Percentiles rank a stretch among this genome's conserved stretches.
Evolutionary conservation across 106 monocot genomes (phyloP).

Genomic region (Allium cepa): DNA sequence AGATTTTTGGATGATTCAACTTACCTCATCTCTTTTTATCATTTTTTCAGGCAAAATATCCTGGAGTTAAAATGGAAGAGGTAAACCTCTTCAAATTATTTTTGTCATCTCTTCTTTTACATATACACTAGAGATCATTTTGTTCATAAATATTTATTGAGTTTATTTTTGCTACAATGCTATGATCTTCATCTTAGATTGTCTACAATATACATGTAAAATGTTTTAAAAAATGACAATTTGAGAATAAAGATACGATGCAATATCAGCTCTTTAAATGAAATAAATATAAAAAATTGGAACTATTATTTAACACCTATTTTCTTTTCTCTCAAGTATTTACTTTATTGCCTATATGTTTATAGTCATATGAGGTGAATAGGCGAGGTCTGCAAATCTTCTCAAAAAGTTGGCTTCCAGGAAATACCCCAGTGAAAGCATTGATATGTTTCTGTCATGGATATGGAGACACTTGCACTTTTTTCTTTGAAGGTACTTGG

Average conservation of each 20-base stretch:
- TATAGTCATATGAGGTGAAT: conserved; percentile 67
- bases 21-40: not conserved
- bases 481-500: conserved; percentile 85
- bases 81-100: conserved; percentile 14
- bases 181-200: too few relatives aligned
- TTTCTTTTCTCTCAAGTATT: conserved; percentile 5
- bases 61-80: conserved; percentile 38
- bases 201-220: too few relatives aligned
- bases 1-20: conserved; percentile 5
- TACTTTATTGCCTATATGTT: conserved; percentile 14
- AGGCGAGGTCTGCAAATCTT: conserved; percentile 81
- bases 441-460: conserved; percentile 92
- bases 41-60: conserved; percentile 43
- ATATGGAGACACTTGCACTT: conserved; percentile 97
- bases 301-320: not conserved
- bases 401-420: conserved; percentile 81
- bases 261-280: not conserved
- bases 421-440: conserved; percentile 48
- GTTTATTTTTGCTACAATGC: too few relatives aligned
- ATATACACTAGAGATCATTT: too few relatives aligned
- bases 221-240: not conserved
- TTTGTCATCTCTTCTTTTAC: too few relatives aligned
- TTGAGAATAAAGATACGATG: not conserved
- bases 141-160: too few relatives aligned
- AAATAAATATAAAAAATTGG: not conserved